These are phyloP conservation scores for Botrytis hyacinthi DNA, from an alignment of 2,329 filamentous ascomycete genomes.

Conservation along the genomic window DNA sequence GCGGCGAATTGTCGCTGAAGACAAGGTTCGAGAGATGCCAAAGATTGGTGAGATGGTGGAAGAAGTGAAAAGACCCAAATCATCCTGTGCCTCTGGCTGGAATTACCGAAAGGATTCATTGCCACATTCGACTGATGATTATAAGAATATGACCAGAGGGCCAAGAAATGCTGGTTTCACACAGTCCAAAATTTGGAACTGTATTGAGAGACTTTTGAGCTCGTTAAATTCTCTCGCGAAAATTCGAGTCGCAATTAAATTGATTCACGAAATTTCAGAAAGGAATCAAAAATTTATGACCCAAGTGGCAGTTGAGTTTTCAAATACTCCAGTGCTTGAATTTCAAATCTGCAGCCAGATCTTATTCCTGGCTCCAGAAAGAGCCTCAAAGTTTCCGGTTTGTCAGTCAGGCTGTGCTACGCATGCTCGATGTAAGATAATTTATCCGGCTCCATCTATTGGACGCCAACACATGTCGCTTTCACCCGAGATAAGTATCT, in stretches of 20 bases:
- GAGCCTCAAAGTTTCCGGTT: conserved; percentile 5
- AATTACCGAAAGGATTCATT: neutral
- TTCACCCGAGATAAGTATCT: neutral
- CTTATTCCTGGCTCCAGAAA: neutral
- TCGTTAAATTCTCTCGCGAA: neutral
- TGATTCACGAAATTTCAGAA: neutral
- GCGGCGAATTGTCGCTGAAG: neutral
- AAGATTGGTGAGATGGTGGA: neutral
- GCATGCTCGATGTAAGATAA: neutral
- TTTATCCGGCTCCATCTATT: neutral
- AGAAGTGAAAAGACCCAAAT: neutral
- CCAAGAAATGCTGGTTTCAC: neutral
- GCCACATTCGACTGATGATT: neutral
- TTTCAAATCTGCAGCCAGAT: neutral
- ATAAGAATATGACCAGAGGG: neutral
- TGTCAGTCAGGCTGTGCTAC: neutral
- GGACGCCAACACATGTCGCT: conserved; percentile 3
- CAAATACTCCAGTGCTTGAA: neutral
- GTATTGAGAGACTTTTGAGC: neutral
- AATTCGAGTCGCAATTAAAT: neutral
- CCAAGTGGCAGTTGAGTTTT: neutral
- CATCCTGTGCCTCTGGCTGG: neutral
- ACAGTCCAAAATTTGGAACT: neutral
- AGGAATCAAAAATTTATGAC: neutral
- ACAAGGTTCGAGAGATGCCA: neutral